Base-by-base conservation (phyloP, 1,139 yeast genomes). In the Nakaseomyces kungkrabaensis region DNA sequence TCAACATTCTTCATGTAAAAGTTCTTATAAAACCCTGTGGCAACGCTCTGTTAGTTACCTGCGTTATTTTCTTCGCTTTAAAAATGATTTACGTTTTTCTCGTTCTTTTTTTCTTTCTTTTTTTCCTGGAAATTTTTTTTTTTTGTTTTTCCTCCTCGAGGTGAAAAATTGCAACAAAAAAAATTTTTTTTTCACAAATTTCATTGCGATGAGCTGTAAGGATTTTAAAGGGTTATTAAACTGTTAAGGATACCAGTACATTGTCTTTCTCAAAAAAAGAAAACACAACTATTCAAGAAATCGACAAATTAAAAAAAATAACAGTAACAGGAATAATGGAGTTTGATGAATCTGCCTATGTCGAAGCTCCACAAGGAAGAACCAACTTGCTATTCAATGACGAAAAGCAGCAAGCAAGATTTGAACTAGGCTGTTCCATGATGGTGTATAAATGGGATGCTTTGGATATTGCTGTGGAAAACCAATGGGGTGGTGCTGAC, bases 351-450 rank as follows among this genome's bases (percentile, higher is more conserved):
- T 54, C 65, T 38, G 72, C 68, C 25, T 68, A 53, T 51, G 73
- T 72, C 4, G 73, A 72, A 50, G 72, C 72, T 1, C 55, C 57
- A 31, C 54, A 58, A 32, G 71, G 63, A 7, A 70, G 67, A 10
- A 56, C 62, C 6, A 68, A 73, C 22, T 71, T 88, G 49, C 66
- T 63, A 44, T 81, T 88, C 56, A 66, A 67, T 5, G 82, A 85
- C 55, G 82, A 76, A 51, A 78, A 76, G 57, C 84, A 81, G 56
- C 95, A 85, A 67, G 89, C 85, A 26, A 81, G 85, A 57, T 89
- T 92, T 61, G 97, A 90, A 68, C 75, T 92, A n/a, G 97, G 96
- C 8, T 92, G 87, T 1, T 84, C 96, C 46, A 85, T 90, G 95
- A 82, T 86, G 37, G 69, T 92, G 13, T 79, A 89, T 67, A 76